Base-by-base conservation (phyloP, 139 green algal species). In the Marvania coccoides region DNA sequence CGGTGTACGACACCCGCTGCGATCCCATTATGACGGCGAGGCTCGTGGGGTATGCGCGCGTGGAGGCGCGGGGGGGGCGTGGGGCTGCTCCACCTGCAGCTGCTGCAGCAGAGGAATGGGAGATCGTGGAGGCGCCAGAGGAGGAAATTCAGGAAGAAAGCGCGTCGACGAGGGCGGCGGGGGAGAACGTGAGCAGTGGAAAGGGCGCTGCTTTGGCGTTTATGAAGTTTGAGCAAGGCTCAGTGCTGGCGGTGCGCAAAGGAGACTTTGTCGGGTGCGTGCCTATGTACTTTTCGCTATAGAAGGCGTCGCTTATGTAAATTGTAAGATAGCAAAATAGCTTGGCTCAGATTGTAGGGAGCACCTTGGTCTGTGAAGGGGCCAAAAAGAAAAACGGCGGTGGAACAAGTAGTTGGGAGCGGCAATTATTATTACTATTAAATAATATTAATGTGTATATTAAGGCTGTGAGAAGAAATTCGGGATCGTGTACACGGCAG, bases 1-100 rank as follows among this genome's bases (percentile, higher is more conserved):
- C 69, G 6, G 46, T 75, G 26, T 75, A 71, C 29, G 69, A 75
- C 59, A 67, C 59, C 3, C 60, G 69, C 19, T 65, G 47, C 36
- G 60, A 75, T 15, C 69, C 69, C 23, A 63, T 75, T 30, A 26
- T 69, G 13, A 57, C 59, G 9, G 69, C 69, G 3, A 47, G 69
- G 10, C 69, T 75, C 58, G 69, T 75, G 19, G 69, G 69, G 0
- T 70, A 69, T 29, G 24, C 55, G 24, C 30, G 40, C 5, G 15
- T 72, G 42, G 53, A 28, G 33, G 47, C 65, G 2, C 45, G 61
- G 42, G 26, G 7, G 30, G 42, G 19, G n/a, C 2, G 14, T 13
- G 33, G 12, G 33, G 12, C n/a, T 24, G 3, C 0, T 48, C 12
- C 40, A 24, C 9, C 29, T 26, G n/a, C 3, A 7, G 30, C n/a